Evolutionary conservation across 768 basidiomycete species (phyloP).

Genomic region (Suillus plorans): DNA sequence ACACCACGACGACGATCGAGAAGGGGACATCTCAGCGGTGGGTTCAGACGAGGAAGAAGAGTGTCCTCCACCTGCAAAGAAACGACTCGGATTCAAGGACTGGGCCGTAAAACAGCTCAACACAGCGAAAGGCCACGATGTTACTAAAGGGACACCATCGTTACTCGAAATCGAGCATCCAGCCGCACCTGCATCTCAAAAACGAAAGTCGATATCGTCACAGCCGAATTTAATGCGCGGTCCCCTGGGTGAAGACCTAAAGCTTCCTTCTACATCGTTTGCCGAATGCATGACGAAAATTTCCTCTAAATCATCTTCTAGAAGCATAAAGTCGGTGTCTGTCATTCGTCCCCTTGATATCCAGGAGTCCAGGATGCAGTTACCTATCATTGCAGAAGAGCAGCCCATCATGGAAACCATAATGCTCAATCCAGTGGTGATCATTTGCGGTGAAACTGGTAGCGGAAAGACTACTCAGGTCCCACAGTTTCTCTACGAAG

Average conservation of each 20-base stretch:
- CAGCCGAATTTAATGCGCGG: conserved; percentile 54
- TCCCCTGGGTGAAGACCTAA: conserved; percentile 73
- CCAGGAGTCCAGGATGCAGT: conserved; percentile 69
- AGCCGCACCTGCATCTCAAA: conserved; percentile 36
- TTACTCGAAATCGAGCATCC: conserved; percentile 10
- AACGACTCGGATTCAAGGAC: conserved; percentile 69
- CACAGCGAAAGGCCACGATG: conserved; percentile 43
- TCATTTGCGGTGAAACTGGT: conserved; percentile 85
- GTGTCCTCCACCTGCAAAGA: conserved; percentile 32
- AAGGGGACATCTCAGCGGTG: conserved; percentile 12
- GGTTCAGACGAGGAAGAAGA: conserved; percentile 23
- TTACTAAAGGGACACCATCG: conserved; percentile 13
- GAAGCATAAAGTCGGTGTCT: conserved; percentile 43
- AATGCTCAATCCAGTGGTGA: conserved; percentile 77
- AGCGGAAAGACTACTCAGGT: conserved; percentile 99
- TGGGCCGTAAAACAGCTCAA: conserved; percentile 86
- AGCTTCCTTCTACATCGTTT: conserved; percentile 67
- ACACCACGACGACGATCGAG: conserved; percentile 16
- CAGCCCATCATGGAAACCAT: conserved; percentile 93
- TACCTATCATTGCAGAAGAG: conserved; percentile 93
- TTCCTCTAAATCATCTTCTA: conserved; percentile 11
- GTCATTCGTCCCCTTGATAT: conserved; percentile 70
- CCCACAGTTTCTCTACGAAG: conserved; percentile 97
- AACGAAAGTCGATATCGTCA: conserved; percentile 38
- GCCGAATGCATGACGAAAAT: conserved; percentile 40